Conservation (phyloP, 768 basidiomycete species). For the Kwoniella heveanensis region DNA sequence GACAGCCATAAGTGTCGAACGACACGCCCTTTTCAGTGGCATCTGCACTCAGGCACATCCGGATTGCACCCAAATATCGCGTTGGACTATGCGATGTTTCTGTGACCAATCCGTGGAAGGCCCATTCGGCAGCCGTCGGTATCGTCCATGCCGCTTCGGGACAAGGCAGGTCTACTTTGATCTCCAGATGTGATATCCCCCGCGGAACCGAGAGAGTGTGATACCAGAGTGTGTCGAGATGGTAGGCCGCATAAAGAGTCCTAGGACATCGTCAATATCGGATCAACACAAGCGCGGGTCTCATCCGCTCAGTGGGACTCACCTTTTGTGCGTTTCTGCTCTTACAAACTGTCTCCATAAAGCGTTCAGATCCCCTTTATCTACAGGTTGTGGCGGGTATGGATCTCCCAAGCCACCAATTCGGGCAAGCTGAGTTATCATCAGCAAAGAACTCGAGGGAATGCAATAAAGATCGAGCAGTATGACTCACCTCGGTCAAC, state of each 20-base stretch:
- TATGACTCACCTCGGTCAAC: conserved; percentile 31
- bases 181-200: conserved; percentile 43
- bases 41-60: background rate
- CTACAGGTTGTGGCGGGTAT: conserved; percentile 18
- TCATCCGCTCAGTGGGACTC: conserved; percentile 21
- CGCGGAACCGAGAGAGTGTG: conserved; percentile 38
- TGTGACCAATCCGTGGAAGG: conserved; percentile 6
- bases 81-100: background rate
- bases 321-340: conserved; percentile 67
- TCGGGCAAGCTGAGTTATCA: conserved; percentile 25
- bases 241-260: conserved; percentile 33
- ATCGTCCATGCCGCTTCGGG: conserved; percentile 19
- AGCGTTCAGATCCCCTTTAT: conserved; percentile 23
- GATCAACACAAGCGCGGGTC: too few relatives aligned
- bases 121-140: conserved; percentile 27
- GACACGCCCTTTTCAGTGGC: background rate
- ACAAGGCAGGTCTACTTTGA: conserved; percentile 44
- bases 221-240: conserved; percentile 39
- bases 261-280: conserved; percentile 2
- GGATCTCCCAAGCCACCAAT: conserved; percentile 36
- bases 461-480: too few relatives aligned
- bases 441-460: too few relatives aligned
- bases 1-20: conserved; percentile 1
- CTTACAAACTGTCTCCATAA: conserved; percentile 36
- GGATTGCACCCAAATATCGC: background rate